Base-by-base conservation (phyloP, 2,329 filamentous ascomycete genomes). In the Microcyclosporella mali region DNA sequence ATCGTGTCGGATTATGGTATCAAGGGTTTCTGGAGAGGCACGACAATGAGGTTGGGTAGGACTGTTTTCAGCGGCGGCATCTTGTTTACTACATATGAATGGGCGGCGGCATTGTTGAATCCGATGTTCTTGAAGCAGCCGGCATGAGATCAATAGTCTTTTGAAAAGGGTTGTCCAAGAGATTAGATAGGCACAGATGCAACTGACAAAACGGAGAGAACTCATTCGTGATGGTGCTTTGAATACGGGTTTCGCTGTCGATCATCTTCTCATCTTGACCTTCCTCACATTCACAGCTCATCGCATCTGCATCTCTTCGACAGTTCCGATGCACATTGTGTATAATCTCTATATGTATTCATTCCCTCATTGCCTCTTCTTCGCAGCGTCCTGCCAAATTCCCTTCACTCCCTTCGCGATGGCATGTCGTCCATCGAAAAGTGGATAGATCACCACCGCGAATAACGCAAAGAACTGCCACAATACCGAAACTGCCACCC, bases 1-100 rank as follows among this genome's bases (percentile, higher is more conserved):
- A 69, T 84, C 3, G 57, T 78, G 40, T 58, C 64, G 0, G 78
- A 82, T 50, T 72, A 75, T 49, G 81, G 81, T 0, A 50, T 82
- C 2, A 69, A 66, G 30, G 80, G 75, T 0, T 78, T 84, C 47
- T 85, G 81, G 81, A 77, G 74, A 45, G 81, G 81, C 1, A 84
- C 79, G 27, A 77, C 78, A 0, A 84, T 85, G 81, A 69, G 82
- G 43, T 56, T 85, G 17, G 79, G 80, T 0, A 62, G 81, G 47
- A 72, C 81, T 3, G 70, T 84, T 1, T 71, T 84, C 33, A 79
- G 77, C 51, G 81, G 81, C n/a, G 80, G 81, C 0, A 82, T 83
- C 45, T 61, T 83, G 1, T 82, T 82, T 49, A 79, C 77, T 2
- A 73, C 75, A 2, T 81, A 81, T 55, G 79, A 82, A 56, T 72